Conservation (phyloP, 306 rosid species). For the Begonia masoniana region DNA sequence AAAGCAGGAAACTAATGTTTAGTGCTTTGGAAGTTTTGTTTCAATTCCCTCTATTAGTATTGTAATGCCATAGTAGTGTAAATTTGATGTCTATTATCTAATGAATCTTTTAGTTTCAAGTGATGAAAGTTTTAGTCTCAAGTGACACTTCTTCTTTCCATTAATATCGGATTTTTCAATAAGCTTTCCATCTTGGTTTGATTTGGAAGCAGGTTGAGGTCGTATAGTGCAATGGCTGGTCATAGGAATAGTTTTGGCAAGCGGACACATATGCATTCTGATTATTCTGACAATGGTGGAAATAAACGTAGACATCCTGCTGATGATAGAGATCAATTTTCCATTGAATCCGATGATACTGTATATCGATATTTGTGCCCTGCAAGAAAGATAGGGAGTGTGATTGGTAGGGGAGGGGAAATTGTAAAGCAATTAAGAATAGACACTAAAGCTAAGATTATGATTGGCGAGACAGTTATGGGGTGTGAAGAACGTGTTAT, state of each 20-base stretch:
- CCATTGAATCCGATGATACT: constrained; percentile 69
- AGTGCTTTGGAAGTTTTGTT: too few relatives aligned
- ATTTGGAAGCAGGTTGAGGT: not conserved
- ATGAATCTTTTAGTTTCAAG: too few relatives aligned
- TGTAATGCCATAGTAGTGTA: too few relatives aligned
- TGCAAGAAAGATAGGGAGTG: constrained; percentile 78
- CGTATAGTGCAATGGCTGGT: constrained; percentile 40
- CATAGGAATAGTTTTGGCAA: constrained; percentile 65
- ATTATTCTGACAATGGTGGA: constrained; percentile 52
- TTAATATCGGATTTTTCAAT: too few relatives aligned
- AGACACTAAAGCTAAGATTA: constrained; percentile 78
- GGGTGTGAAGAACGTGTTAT: constrained; percentile 84
- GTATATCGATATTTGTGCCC: constrained; percentile 82
- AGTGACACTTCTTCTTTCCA: too few relatives aligned
- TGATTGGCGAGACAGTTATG: constrained; percentile 82
- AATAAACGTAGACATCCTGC: constrained; percentile 64
- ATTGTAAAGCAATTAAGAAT: constrained; percentile 84
- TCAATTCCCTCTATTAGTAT: too few relatives aligned
- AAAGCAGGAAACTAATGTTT: too few relatives aligned
- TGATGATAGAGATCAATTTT: constrained; percentile 80
- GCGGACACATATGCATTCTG: constrained; percentile 62
- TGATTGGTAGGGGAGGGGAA: constrained; percentile 98
- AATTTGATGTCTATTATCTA: too few relatives aligned
- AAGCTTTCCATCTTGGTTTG: not conserved
- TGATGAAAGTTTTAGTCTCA: too few relatives aligned